phyloP scores from a whole-genome alignment of 371 early-diverging fungal species.

The Nematocida sp. region DNA sequence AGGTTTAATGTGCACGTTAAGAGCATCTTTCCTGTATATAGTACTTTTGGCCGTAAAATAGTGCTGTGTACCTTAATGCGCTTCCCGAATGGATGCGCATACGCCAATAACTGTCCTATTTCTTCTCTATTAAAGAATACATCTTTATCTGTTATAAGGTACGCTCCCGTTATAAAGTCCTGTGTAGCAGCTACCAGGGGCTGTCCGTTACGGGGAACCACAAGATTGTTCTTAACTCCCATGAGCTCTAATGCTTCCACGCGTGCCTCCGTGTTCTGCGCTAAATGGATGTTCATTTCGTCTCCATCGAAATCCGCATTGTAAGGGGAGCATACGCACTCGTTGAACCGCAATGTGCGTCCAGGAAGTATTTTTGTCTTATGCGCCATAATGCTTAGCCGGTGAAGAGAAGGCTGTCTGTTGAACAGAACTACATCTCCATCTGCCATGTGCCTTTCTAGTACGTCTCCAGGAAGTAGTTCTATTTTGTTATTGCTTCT shows the following conservation, averaged over 20 bases:
- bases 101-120: slow-evolving; percentile 73
- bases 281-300: slow-evolving; percentile 99
- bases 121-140: slow-evolving; percentile 83
- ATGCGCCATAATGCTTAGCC: slow-evolving; percentile 94
- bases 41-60: slow-evolving; percentile 73
- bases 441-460: slow-evolving; percentile 88
- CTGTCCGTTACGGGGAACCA: slow-evolving; percentile 92
- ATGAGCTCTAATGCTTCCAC: slow-evolving; percentile 91
- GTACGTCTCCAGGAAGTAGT: slow-evolving; percentile 81
- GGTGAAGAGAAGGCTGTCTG: slow-evolving; percentile 97
- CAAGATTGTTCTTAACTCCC: slow-evolving; percentile 89
- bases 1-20: slow-evolving; percentile 64
- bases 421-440: slow-evolving; percentile 97
- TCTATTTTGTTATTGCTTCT: slow-evolving; percentile 68
- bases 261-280: slow-evolving; percentile 94
- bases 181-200: slow-evolving; percentile 95
- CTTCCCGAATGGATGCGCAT: slow-evolving; percentile 73
- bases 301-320: slow-evolving; percentile 99
- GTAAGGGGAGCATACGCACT: slow-evolving; percentile 96
- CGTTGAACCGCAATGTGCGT: slow-evolving; percentile 95
- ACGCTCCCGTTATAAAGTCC: slow-evolving; percentile 95
- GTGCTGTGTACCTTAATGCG: slow-evolving; percentile 77
- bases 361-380: slow-evolving; percentile 81
- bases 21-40: slow-evolving; percentile 74
- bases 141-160: slow-evolving; percentile 79